Conservation (phyloP, 305 asterid genomes). For the Striga hermonthica region DNA sequence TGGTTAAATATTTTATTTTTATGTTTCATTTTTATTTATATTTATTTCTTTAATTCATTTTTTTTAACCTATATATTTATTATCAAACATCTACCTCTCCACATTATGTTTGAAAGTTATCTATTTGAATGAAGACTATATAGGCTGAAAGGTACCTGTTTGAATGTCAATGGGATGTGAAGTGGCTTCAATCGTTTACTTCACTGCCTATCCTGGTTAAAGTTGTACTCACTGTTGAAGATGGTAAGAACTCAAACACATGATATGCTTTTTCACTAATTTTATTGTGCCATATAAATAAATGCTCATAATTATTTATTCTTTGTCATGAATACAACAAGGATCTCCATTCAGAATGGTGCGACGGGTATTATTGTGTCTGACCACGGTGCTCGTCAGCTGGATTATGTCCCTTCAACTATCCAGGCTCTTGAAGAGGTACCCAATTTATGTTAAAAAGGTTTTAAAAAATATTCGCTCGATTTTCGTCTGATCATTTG, state of each 20-base stretch:
- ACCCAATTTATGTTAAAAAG: not conserved
- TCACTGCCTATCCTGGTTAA: constrained; percentile 79
- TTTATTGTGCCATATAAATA: not conserved
- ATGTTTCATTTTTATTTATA: too few species aligned
- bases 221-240: constrained; percentile 91
- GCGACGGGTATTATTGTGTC: constrained; percentile 88
- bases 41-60: too few species aligned
- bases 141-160: not conserved
- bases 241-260: constrained; percentile 45
- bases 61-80: too few species aligned
- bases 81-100: too few species aligned
- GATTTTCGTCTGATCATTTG: constrained; percentile 1
- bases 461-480: not conserved
- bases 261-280: not conserved
- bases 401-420: constrained; percentile 86
- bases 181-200: constrained; percentile 92
- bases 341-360: constrained; percentile 71
- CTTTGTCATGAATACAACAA: constrained; percentile 44
- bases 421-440: constrained; percentile 91
- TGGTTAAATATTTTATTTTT: too few species aligned
- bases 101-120: too few species aligned
- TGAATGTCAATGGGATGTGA: constrained; percentile 57
- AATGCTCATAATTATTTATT: constrained; percentile 17
- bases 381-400: constrained; percentile 95
- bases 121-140: too few species aligned